These are phyloP conservation scores for Gastrolobium bilobum DNA, from an alignment of 306 rosid species.

Conservation along the genomic window DNA sequence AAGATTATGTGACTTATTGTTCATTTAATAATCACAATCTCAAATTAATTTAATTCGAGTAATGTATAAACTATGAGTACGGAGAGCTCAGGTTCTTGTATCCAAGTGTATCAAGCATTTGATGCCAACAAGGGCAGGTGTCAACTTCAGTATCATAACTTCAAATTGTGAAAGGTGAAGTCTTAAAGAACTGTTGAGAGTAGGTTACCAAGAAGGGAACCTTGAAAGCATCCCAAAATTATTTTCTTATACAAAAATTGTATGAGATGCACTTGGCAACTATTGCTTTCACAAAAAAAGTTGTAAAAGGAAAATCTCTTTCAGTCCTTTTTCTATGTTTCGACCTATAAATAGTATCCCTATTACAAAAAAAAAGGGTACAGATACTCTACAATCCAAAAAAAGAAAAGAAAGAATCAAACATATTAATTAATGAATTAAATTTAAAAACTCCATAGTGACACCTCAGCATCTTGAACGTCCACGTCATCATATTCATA, in stretches of 20 bases:
- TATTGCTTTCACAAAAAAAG: not conserved
- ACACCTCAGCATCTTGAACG: constrained; percentile 56
- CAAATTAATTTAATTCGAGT: not conserved
- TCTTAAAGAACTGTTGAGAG: constrained; percentile 7
- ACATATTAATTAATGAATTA: not conserved
- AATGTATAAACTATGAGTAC: not conserved
- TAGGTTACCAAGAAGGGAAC: not conserved
- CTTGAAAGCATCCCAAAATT: not conserved
- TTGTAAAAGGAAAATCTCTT: not conserved
- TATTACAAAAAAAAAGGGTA: constrained; percentile 33
- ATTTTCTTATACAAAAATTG: not conserved
- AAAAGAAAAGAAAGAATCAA: not conserved
- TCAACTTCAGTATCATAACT: not conserved
- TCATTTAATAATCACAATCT: not conserved
- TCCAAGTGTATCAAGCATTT: not conserved
- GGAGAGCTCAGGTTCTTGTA: not conserved
- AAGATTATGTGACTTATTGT: not conserved
- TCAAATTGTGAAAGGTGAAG: not conserved
- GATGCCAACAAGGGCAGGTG: not conserved
- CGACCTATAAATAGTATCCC: constrained; percentile 34
- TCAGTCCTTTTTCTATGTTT: not conserved
- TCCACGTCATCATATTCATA: constrained; percentile 60
- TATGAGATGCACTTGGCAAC: not conserved
- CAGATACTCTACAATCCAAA: constrained; percentile 1
- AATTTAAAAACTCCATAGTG: constrained; percentile 77